These are phyloP conservation scores for Wickerhamomyces kurtzmanii DNA, from an alignment of 805 yeast species.

Conservation along the genomic window DNA sequence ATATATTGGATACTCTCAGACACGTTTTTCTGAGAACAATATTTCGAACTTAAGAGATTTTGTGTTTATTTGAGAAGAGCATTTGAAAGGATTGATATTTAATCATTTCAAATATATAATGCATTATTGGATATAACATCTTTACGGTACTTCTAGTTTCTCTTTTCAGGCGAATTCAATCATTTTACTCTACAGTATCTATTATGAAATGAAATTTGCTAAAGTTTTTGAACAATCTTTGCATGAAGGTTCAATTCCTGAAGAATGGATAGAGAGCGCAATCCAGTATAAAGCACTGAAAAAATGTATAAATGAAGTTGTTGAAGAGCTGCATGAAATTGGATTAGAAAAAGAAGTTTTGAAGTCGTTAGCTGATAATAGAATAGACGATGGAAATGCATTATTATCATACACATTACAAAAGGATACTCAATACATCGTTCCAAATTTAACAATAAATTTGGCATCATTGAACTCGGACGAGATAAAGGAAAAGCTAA, in stretches of 20 bases:
- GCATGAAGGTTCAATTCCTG: constrained; percentile 50
- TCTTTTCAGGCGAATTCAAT: no score
- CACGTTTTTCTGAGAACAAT: no score
- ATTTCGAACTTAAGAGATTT: no score
- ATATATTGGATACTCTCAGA: no score
- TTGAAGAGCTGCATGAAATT: constrained; percentile 45
- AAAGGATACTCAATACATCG: not conserved
- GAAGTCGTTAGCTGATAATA: constrained; percentile 13
- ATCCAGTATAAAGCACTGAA: constrained; percentile 66
- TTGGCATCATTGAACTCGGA: not conserved
- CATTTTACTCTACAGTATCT: no score
- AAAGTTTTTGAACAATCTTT: constrained; percentile 58
- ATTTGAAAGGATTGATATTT: no score
- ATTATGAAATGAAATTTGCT: constrained; percentile 76
- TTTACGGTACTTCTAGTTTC: no score
- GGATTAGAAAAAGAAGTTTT: constrained; percentile 43
- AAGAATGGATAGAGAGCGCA: constrained; percentile 58
- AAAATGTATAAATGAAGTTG: constrained; percentile 57
- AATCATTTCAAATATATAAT: no score
- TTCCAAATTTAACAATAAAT: not conserved
- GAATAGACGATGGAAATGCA: constrained; percentile 2
- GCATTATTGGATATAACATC: no score
- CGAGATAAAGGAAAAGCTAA: not conserved
- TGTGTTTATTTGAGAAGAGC: no score
- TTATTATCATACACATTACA: not conserved